These are phyloP conservation scores for Hypholoma fasciculare DNA, from an alignment of 768 basidiomycete genomes.

Conservation along the genomic window DNA sequence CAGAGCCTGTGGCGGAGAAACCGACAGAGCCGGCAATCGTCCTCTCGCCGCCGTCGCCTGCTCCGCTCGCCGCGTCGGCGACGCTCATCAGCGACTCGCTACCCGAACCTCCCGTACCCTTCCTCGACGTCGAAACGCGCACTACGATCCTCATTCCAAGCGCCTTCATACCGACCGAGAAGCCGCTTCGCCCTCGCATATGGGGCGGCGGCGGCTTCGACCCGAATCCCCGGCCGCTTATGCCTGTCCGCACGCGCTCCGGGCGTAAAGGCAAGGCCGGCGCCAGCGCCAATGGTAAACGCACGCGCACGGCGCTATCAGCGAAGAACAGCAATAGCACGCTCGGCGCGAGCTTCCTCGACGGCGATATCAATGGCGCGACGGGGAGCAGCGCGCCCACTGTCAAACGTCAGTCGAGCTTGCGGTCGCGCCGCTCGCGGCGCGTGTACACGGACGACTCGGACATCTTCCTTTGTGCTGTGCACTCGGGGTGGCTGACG, in stretches of 20 bases:
- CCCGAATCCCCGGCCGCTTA: conserved; percentile 22
- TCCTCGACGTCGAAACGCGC: conserved; percentile 43
- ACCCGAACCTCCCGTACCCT: conserved; percentile 16
- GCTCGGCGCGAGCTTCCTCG: conserved; percentile 2
- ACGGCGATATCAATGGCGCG: conserved; percentile 5
- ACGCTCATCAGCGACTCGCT: conserved; percentile 5
- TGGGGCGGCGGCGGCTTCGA: conserved; percentile 67
- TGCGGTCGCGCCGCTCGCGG: conserved; percentile 33
- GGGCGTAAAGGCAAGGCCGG: conserved; percentile 14
- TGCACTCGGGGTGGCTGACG: conserved; percentile 63
- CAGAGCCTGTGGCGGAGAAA: neutral
- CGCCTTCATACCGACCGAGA: conserved; percentile 54
- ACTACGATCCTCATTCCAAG: conserved; percentile 61
- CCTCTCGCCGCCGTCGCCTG: neutral
- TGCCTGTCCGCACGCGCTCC: conserved; percentile 11
- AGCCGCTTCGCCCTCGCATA: conserved; percentile 55
- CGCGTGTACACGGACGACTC: conserved; percentile 80
- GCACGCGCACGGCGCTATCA: conserved; percentile 1
- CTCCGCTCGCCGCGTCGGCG: neutral
- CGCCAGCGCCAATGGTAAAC: conserved; percentile 6
- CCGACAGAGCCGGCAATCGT: neutral
- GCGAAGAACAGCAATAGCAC: conserved; percentile 9
- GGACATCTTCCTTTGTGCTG: conserved; percentile 65
- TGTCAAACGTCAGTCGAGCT: conserved; percentile 10
- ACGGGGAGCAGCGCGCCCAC: neutral